These are phyloP conservation scores for Aeminium ludgeri DNA, from an alignment of 495 filamentous ascomycete genomes.

Conservation along the genomic window DNA sequence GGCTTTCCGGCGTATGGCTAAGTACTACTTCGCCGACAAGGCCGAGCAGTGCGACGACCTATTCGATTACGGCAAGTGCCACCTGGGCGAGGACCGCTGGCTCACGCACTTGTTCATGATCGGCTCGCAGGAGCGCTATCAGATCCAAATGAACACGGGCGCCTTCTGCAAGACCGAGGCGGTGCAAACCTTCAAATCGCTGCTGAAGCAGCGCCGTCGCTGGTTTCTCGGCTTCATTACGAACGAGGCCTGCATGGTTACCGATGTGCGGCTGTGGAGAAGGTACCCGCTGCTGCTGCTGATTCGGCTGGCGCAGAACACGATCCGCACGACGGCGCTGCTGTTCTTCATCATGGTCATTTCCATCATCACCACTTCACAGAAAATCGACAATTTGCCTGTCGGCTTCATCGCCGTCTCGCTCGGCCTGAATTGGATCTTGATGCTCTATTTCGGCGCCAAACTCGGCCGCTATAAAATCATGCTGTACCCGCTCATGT, in stretches of 20 bases:
- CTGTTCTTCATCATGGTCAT: constrained; percentile 93
- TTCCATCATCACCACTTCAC: constrained; percentile 69
- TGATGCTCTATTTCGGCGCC: constrained; percentile 92
- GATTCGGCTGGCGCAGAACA: constrained; percentile 90
- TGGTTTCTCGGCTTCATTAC: constrained; percentile 99
- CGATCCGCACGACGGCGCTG: constrained; percentile 84
- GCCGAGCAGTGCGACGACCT: constrained; percentile 90
- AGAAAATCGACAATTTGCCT: constrained; percentile 59
- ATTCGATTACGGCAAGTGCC: constrained; percentile 92
- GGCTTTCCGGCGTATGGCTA: constrained; percentile 90
- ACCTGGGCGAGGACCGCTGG: constrained; percentile 93
- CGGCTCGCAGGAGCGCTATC: constrained; percentile 28
- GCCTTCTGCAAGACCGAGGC: constrained; percentile 99
- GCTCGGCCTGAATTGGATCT: constrained; percentile 78
- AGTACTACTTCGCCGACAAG: constrained; percentile 97
- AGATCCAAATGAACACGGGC: constrained; percentile 59
- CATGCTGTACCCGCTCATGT: constrained; percentile 93
- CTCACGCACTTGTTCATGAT: constrained; percentile 99
- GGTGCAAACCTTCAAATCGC: constrained; percentile 68
- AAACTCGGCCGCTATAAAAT: constrained; percentile 80
- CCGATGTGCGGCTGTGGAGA: constrained; percentile 78
- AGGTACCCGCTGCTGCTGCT: constrained; percentile 79
- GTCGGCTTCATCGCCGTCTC: constrained; percentile 94
- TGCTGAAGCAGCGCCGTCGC: constrained; percentile 85
- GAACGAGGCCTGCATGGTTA: constrained; percentile 97